Evolutionary conservation across 169 alveolate genomes (phyloP).

Genomic region (Plasmodium gaboni): DNA sequence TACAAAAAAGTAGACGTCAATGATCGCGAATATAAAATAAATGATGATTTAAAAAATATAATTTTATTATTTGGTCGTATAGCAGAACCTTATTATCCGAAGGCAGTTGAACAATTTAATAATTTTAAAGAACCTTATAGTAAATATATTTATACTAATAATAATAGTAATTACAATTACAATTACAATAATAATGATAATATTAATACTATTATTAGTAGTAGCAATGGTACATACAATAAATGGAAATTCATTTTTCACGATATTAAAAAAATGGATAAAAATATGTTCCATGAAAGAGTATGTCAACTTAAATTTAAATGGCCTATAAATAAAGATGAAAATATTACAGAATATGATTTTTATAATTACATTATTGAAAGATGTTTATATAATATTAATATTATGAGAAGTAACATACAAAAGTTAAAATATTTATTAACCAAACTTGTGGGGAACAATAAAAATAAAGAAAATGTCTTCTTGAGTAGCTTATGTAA

Average conservation of each 20-base stretch:
- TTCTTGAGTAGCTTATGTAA: slow-evolving; percentile 18
- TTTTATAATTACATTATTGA: slow-evolving; percentile 63
- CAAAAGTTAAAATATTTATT: slow-evolving; percentile 36
- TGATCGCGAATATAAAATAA: slow-evolving; percentile 34
- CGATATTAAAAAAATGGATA: slow-evolving; percentile 30
- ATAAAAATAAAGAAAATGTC: slow-evolving; percentile 12
- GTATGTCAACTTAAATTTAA: slow-evolving; percentile 70
- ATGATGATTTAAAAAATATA: slow-evolving; percentile 59
- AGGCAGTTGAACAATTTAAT: slow-evolving; percentile 65
- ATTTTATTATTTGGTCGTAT: slow-evolving; percentile 64
- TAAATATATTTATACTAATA: slow-evolving; percentile 58
- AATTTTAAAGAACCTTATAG: slow-evolving; percentile 68
- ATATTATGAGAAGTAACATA: slow-evolving; percentile 28
- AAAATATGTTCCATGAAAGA: slow-evolving; percentile 52
- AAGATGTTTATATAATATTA: slow-evolving; percentile 52
- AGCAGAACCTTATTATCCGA: slow-evolving; percentile 66
- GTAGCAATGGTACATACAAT: slow-evolving; percentile 3
- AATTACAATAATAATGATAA: slow-evolving; percentile 19
- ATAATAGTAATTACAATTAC: slow-evolving; percentile 11
- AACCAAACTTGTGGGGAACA: slow-evolving; percentile 27
- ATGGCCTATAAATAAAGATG: slow-evolving; percentile 75
- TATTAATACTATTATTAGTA: slow-evolving; percentile 43
- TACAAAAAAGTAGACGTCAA: slow-evolving; percentile 32
- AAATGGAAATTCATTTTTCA: slow-evolving; percentile 69
- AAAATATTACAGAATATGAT: slow-evolving; percentile 64